Base-by-base conservation (phyloP, 306 rosid species). In the Trichosanthes truncata region DNA sequence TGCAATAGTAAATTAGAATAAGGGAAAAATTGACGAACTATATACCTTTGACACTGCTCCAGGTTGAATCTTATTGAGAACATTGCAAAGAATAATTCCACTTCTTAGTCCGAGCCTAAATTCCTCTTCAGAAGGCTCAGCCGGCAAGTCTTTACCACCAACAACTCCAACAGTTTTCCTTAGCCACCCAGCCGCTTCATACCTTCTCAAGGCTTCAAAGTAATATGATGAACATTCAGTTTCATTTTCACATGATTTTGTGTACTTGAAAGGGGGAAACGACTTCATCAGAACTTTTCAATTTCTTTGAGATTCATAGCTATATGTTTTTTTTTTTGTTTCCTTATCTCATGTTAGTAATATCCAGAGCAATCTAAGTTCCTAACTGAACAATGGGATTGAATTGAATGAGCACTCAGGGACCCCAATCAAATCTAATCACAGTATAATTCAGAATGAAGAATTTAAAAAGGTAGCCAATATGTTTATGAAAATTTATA, bases 101-200 rank as follows among this genome's bases (percentile, higher is more conserved):
- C 94, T 91, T 6, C 93, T 91, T 85, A 96, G 88, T 81, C 90
- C 99, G 45, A 89, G 86, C 81, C 96, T 87, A 80, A 96, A 96
- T 21, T 88, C 87, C 86, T 89, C 94, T 87, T 96, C 98, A n/a
- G 98, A 90, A 59, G 99, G 98, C 84, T 91, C 94, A 4, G 93
- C 96, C 1, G 97, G 94, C 66, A 96, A 86, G 77, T 93, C 99
- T 80, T 91, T 96, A 80, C 93, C 97, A 25, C 87, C 88, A 29
- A 93, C 94, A 20, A 93, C 97, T 66, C 97, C 97, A 45, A 88
- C 89, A 31, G 36, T 85, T 78, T 83, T 93, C 77, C 96, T 76
- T 65, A 96, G 85, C 98, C 99, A 96, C 75, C 93, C 86, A 1
- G 96, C 93, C 52, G 98, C 99, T 85, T 96, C 98, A 78, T 93